A percentile compares a stretch with the other conserved stretches of the same genome.
These are phyloP conservation scores for Phytophthora pistaciae DNA, from an alignment of 352 stramenopile species.

Conservation along the genomic window DNA sequence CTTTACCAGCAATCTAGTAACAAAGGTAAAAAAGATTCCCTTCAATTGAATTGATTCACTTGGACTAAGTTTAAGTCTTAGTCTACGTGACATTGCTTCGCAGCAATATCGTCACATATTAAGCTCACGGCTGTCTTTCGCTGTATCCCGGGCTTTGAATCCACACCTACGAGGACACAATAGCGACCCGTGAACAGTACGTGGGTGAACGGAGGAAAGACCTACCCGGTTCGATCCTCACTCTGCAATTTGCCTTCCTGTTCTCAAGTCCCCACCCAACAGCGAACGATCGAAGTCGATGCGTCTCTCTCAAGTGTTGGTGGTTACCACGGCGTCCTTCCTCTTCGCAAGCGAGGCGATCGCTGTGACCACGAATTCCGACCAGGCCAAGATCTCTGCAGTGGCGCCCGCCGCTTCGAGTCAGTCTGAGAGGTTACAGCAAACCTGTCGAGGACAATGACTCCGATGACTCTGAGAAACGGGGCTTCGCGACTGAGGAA, in stretches of 20 bases:
- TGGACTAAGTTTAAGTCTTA: too few species aligned
- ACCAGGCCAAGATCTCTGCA: conserved; percentile 4
- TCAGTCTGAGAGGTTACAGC: conserved; percentile 5
- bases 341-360: conserved; percentile 12
- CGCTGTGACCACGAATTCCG: conserved; percentile 3
- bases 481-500: neutral
- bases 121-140: too few species aligned
- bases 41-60: too few species aligned
- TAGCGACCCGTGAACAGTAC: too few species aligned
- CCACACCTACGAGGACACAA: too few species aligned
- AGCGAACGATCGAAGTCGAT: conserved; percentile 8
- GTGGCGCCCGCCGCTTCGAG: neutral
- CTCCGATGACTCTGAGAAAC: neutral
- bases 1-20: too few species aligned
- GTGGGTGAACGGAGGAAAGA: too few species aligned
- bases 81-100: too few species aligned
- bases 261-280: neutral
- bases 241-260: neutral
- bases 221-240: neutral
- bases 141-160: too few species aligned
- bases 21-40: too few species aligned
- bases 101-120: too few species aligned
- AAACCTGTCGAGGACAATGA: neutral
- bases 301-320: conserved; percentile 16
- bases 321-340: conserved; percentile 9